phyloP scores from a whole-genome alignment of 495 filamentous ascomycete genomes.

The Platismatia glauca region DNA sequence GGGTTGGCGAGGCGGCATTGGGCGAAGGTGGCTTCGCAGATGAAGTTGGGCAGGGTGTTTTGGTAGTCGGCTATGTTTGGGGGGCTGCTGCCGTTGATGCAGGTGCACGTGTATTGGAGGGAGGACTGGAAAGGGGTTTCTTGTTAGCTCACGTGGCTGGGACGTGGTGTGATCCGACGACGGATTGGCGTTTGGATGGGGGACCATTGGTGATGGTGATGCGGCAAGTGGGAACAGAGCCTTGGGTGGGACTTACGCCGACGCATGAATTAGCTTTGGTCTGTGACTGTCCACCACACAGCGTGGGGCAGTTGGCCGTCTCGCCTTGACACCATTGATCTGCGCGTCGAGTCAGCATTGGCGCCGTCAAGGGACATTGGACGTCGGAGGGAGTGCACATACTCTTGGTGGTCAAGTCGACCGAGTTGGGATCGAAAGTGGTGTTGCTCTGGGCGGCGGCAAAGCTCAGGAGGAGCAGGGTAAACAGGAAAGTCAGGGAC shows the following conservation, averaged over 20 bases:
- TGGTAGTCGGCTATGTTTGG: slow-evolving; percentile 41
- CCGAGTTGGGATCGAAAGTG: slow-evolving; percentile 19
- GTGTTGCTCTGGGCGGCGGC: slow-evolving; percentile 20
- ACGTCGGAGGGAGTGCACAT: not conserved
- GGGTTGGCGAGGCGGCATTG: slow-evolving; percentile 44
- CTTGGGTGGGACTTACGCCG: slow-evolving; percentile 29
- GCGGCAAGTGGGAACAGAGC: not conserved
- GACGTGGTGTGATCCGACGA: not conserved
- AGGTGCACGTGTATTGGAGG: slow-evolving; percentile 47
- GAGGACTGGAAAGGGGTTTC: slow-evolving; percentile 31
- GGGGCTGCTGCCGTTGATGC: slow-evolving; percentile 42
- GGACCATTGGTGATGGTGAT: slow-evolving; percentile 17
- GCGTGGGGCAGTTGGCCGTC: slow-evolving; percentile 38
- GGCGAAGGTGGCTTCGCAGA: slow-evolving; percentile 42
- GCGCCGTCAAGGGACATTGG: no score
- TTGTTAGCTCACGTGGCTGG: slow-evolving; percentile 9
- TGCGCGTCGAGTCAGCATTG: slow-evolving; percentile 21
- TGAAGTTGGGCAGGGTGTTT: slow-evolving; percentile 48
- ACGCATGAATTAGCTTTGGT: slow-evolving; percentile 37
- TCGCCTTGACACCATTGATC: slow-evolving; percentile 40
- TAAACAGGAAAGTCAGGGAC: slow-evolving; percentile 16
- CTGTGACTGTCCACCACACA: slow-evolving; percentile 34
- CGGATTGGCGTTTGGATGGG: slow-evolving; percentile 12
- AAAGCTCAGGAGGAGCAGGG: slow-evolving; percentile 18
- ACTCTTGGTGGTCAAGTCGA: slow-evolving; percentile 17